Evolutionary conservation across 2,329 filamentous ascomycete species (phyloP), one percentile per base, ranked within the genome.

Genomic region (Zymoseptoria brevis): DNA sequence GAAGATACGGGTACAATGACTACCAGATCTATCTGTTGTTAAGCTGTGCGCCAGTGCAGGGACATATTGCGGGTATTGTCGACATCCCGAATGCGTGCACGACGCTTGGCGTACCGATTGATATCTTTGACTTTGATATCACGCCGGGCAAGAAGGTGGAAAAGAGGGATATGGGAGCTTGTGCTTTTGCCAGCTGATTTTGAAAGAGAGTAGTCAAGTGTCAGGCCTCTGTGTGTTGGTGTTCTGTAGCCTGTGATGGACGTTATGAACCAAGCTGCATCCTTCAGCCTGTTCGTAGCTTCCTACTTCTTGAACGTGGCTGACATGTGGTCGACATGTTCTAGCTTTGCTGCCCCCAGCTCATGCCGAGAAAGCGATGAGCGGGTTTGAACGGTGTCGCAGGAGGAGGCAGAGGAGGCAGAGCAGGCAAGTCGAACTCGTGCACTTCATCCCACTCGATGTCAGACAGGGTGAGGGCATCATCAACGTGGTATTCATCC

Each of bases 111-210:
- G 72, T 96, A 57, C 92, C 92, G 0, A 90, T 96, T 80, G 92
- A 96, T 75, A 95, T 96, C 56, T 96, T 96, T 68, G 89, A 94
- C 70, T 96, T 96, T 74, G 91, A 96, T 71, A 93, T 96, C 66
- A 83, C 85, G 53, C 89, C 90, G 0, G 80, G 81, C 58, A 79
- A 78, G 4, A 79, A 80, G 6, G 83, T 81, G 2, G 77, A 82
- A 70, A 83, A 84, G 76, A 73, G 79, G 59, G 85, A 91, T 70
- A 81, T 91, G 81, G 88, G 87, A 1, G 77, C 71, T 49, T 94
- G 89, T 73, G 89, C 88, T 1, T 88, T 84, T 71, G 75, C 77
- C 4, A 80, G 76, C 60, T 72, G 51, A 53, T 16, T 16, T n/a
- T 6, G 35, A n/a, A 16, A 45, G 16, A 45, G 8, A 8, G 7